Conservation (phyloP, 345 rosid species). For the Eucalyptus urophylla region DNA sequence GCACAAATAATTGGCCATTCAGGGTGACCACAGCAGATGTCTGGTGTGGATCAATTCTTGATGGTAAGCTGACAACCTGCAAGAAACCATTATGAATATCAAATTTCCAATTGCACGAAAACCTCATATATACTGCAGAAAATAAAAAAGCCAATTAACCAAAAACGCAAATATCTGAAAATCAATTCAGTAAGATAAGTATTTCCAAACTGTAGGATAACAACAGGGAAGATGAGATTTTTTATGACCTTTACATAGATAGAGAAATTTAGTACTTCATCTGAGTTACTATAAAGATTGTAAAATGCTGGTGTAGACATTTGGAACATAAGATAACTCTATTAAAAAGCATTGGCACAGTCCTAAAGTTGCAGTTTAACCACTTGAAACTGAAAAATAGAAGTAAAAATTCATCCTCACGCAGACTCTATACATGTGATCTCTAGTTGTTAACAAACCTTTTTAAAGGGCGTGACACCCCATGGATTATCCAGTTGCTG, state of each 20-base stretch:
- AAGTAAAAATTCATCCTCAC: neutral
- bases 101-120: neutral
- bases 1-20: constrained; percentile 54
- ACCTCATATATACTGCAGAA: neutral
- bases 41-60: constrained; percentile 54
- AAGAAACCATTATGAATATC: neutral
- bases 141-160: neutral
- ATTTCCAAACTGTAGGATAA: neutral
- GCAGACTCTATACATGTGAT: neutral
- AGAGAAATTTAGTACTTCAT: neutral
- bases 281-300: neutral
- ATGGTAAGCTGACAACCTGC: constrained; percentile 55
- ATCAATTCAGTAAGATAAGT: neutral
- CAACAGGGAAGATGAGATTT: neutral
- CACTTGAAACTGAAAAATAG: neutral
- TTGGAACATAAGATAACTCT: neutral
- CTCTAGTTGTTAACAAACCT: constrained; percentile 21
- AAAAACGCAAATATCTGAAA: neutral
- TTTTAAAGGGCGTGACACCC: constrained; percentile 65
- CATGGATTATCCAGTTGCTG: constrained; percentile 57
- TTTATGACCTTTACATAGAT: neutral
- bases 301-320: neutral
- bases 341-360: neutral
- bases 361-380: neutral
- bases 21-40: constrained; percentile 71